Conservation (phyloP, 2,329 filamentous ascomycete genomes). For the Pestalotiopsis fici region DNA sequence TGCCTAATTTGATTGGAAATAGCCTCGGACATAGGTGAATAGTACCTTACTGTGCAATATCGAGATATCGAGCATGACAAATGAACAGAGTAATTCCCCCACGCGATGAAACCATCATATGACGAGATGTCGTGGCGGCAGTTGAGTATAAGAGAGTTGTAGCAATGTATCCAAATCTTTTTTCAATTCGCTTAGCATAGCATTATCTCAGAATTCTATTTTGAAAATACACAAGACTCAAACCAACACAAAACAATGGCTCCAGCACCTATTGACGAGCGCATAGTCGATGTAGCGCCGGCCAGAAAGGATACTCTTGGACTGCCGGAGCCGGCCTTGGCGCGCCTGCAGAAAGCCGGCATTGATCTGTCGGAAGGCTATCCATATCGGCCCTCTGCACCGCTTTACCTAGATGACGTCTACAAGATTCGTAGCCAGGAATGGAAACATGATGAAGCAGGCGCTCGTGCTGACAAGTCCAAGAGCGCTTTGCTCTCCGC, state of each 20-base stretch:
- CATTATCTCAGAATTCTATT: neutral
- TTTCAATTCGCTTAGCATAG: neutral
- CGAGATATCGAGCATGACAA: conserved; percentile 6
- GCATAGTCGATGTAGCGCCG: conserved; percentile 63
- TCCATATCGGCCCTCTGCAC: conserved; percentile 67
- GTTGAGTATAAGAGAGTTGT: neutral
- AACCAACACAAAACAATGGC: conserved; percentile 34
- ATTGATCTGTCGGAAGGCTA: conserved; percentile 72
- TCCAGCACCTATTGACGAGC: conserved; percentile 60
- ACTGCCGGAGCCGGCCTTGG: conserved; percentile 57
- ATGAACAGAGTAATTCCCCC: neutral
- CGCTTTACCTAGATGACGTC: conserved; percentile 70
- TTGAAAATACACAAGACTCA: neutral
- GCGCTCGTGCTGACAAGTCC: conserved; percentile 63
- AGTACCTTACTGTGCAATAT: neutral
- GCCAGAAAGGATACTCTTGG: conserved; percentile 65
- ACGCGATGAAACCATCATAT: neutral
- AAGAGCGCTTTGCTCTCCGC: conserved; percentile 63
- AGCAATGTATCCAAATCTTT: neutral
- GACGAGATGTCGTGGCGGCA: neutral
- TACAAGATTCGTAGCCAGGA: conserved; percentile 63
- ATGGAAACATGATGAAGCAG: conserved; percentile 59
- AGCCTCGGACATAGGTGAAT: neutral
- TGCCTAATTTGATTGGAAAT: neutral
- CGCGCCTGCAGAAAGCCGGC: conserved; percentile 66